These are phyloP conservation scores for Thuja plicata DNA, from an alignment of 83 land plant species.

Conservation along the genomic window DNA sequence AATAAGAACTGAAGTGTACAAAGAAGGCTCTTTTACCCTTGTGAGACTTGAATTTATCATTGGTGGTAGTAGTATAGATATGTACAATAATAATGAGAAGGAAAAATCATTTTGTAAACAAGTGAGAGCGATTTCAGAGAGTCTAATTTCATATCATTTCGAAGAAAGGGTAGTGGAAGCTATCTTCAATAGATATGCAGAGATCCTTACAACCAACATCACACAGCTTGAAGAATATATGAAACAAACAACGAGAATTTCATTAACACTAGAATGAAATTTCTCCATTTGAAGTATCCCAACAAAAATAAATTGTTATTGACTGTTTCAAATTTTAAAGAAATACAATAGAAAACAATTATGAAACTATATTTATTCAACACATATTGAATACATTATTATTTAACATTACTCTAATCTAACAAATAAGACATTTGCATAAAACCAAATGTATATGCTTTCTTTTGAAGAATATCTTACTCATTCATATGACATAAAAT, in stretches of 20 bases:
- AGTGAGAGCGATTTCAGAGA: slow-evolving; percentile 32
- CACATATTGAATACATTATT: too few species aligned
- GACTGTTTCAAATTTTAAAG: too few species aligned
- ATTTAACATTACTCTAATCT: too few species aligned
- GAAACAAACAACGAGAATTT: not conserved
- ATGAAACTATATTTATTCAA: too few species aligned
- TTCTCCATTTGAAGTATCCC: not conserved
- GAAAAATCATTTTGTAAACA: not conserved
- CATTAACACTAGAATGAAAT: not conserved
- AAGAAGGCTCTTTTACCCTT: slow-evolving; percentile 28
- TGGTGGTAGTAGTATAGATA: not conserved
- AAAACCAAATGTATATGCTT: too few species aligned
- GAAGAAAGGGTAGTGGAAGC: slow-evolving; percentile 23
- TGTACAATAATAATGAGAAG: not conserved
- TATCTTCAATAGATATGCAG: slow-evolving; percentile 16
- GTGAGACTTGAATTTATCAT: slow-evolving; percentile 8
- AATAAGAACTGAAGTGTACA: slow-evolving; percentile 1
- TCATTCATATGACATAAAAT: too few species aligned
- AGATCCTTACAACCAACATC: slow-evolving; percentile 10
- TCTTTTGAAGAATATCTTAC: too few species aligned
- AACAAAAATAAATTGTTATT: too few species aligned
- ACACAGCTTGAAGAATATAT: not conserved
- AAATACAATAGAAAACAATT: too few species aligned
- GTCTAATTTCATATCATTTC: slow-evolving; percentile 24
- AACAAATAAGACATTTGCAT: too few species aligned